Percentiles rank a stretch among this genome's conserved stretches.
Evolutionary conservation across 495 filamentous ascomycete genomes (phyloP).

Genomic region (Aspergillus indologenus): DNA sequence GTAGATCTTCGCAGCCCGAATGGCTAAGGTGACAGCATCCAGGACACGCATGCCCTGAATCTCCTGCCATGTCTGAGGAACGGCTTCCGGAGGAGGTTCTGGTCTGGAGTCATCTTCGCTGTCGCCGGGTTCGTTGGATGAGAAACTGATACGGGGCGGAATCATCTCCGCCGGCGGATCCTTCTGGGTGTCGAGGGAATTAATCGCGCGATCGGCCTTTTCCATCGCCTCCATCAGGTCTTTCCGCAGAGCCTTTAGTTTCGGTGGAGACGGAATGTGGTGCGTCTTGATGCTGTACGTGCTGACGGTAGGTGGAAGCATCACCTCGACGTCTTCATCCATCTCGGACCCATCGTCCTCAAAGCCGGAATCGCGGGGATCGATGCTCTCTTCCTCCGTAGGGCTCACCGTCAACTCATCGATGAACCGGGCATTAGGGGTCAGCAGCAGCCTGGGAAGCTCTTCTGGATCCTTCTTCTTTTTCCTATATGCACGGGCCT

Average conservation of each 20-base stretch:
- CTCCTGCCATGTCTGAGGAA: constrained; percentile 68
- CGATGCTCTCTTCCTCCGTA: constrained; percentile 43
- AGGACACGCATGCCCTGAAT: constrained; percentile 88
- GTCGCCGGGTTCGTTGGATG: constrained; percentile 30
- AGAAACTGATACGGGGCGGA: constrained; percentile 33
- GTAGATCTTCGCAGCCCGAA: constrained; percentile 91
- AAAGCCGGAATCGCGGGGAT: constrained; percentile 27
- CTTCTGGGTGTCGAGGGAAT: constrained; percentile 38
- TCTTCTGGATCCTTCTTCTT: constrained; percentile 44
- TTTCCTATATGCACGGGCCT: constrained; percentile 68
- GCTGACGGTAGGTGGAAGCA: constrained; percentile 93
- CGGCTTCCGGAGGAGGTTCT: constrained; percentile 20
- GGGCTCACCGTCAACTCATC: constrained; percentile 54
- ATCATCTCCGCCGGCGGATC: constrained; percentile 30
- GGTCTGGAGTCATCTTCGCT: constrained; percentile 35
- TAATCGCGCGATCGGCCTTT: constrained; percentile 65
- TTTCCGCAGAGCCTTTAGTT: constrained; percentile 69
- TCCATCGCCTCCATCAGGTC: constrained; percentile 68
- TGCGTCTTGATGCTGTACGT: constrained; percentile 90
- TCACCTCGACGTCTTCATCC: constrained; percentile 60
- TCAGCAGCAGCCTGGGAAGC: constrained; percentile 40
- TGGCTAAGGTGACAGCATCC: constrained; percentile 88
- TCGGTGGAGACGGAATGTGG: constrained; percentile 81
- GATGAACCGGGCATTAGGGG: constrained; percentile 40
- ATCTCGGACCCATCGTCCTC: constrained; percentile 52